Percentiles rank a stretch among this genome's conserved stretches.
Conservation (phyloP, 2,329 filamentous ascomycete species). For the Colletotrichum costaricense region DNA sequence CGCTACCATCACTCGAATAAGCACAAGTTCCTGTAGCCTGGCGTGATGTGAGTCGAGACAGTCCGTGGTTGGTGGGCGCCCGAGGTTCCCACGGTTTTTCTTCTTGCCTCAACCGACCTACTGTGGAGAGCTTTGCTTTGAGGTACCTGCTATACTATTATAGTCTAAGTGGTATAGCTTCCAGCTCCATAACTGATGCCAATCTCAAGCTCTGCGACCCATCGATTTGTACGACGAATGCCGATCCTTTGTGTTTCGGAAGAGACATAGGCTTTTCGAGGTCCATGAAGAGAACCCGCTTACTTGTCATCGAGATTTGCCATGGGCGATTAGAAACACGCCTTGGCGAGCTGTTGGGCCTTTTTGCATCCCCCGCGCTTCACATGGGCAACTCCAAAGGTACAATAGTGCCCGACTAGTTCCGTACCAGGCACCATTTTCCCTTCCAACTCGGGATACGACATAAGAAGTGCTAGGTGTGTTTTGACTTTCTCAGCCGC, state of each 20-base stretch:
- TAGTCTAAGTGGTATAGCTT: background rate
- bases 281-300: background rate
- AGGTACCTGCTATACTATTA: background rate
- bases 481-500: background rate
- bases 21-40: background rate
- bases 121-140: background rate
- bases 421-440: background rate
- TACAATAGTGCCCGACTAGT: background rate
- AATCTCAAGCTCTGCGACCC: slow-evolving; percentile 6
- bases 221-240: background rate
- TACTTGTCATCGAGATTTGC: slow-evolving; percentile 1
- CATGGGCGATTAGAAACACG: background rate
- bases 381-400: background rate
- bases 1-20: background rate
- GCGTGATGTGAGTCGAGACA: background rate
- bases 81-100: no score
- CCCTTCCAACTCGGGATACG: background rate
- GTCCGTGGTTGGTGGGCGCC: no score
- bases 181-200: background rate
- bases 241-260: background rate
- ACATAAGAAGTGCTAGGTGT: background rate
- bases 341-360: background rate
- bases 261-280: slow-evolving; percentile 7
- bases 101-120: no score
- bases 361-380: background rate